Conservation (phyloP, 306 rosid genomes). For the Quercus aquifolioides region DNA sequence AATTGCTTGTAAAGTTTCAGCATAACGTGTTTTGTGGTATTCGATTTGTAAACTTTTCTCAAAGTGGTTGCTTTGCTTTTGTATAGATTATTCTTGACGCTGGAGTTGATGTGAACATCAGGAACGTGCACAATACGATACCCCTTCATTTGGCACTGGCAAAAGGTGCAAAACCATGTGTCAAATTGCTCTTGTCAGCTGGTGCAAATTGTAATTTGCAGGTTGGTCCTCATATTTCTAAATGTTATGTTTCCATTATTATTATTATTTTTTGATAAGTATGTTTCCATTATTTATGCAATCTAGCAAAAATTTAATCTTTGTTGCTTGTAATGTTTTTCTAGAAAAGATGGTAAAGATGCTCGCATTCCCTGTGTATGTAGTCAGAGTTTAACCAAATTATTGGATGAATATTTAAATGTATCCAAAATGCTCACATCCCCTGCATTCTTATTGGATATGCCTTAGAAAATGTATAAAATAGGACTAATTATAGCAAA, state of each 20-base stretch:
- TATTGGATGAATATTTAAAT: background rate
- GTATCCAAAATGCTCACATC: background rate
- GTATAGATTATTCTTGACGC: constrained; percentile 81
- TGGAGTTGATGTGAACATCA: constrained; percentile 88
- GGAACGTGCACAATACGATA: constrained; percentile 84
- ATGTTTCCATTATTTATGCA: background rate
- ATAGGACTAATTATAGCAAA: no score
- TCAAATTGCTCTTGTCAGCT: constrained; percentile 78
- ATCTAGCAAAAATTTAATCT: background rate
- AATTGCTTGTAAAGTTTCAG: background rate
- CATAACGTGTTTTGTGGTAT: background rate
- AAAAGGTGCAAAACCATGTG: constrained; percentile 93
- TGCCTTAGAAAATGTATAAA: no score
- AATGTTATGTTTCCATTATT: background rate
- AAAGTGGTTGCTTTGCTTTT: background rate
- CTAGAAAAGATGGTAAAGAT: background rate
- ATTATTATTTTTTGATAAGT: no score
- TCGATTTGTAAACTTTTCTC: background rate
- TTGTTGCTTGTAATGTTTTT: background rate
- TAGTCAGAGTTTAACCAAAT: background rate
- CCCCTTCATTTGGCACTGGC: constrained; percentile 97
- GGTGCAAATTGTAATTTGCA: constrained; percentile 94
- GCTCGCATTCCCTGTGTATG: background rate
- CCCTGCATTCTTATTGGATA: no score
- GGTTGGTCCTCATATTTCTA: constrained; percentile 40